Evolutionary conservation across 768 basidiomycete genomes (phyloP).

Genomic region (Leccinum truebloodii): DNA sequence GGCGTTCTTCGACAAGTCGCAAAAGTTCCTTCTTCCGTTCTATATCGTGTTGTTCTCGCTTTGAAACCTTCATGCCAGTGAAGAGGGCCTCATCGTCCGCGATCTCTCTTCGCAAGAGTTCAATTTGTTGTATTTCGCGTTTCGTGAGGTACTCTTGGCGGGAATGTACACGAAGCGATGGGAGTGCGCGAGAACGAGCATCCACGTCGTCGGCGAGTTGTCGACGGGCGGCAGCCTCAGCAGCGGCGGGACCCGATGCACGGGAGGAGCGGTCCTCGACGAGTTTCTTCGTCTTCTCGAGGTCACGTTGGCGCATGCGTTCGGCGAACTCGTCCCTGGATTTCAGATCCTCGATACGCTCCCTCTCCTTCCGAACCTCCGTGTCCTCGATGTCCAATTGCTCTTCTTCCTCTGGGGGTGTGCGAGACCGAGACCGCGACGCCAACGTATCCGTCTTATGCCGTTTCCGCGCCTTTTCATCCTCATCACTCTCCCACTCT

Average conservation of each 20-base stretch:
- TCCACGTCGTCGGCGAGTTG: slow-evolving; percentile 78
- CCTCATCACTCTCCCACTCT: slow-evolving; percentile 92
- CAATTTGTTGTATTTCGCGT: slow-evolving; percentile 94
- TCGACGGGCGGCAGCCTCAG: slow-evolving; percentile 80
- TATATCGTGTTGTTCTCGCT: slow-evolving; percentile 75
- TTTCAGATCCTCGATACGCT: slow-evolving; percentile 73
- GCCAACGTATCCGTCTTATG: slow-evolving; percentile 47
- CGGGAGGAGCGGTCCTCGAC: slow-evolving; percentile 91
- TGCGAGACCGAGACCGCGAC: slow-evolving; percentile 26
- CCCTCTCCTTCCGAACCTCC: slow-evolving; percentile 65
- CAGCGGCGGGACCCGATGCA: slow-evolving; percentile 60
- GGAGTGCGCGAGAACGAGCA: slow-evolving; percentile 53
- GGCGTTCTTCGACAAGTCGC: slow-evolving; percentile 87
- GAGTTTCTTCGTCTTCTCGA: slow-evolving; percentile 83
- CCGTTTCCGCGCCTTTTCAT: slow-evolving; percentile 72
- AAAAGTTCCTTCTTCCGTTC: slow-evolving; percentile 92
- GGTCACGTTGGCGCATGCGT: slow-evolving; percentile 80
- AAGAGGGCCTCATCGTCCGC: slow-evolving; percentile 93
- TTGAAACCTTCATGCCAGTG: slow-evolving; percentile 87
- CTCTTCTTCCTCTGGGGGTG: slow-evolving; percentile 38
- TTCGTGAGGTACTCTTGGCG: slow-evolving; percentile 96
- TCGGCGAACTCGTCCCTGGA: slow-evolving; percentile 95
- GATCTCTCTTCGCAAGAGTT: slow-evolving; percentile 89
- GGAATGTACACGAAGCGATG: slow-evolving; percentile 82
- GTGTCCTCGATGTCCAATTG: slow-evolving; percentile 69